Base-by-base conservation (phyloP, 192 early-diverging fungal genomes). In the Linderina pennispora region DNA sequence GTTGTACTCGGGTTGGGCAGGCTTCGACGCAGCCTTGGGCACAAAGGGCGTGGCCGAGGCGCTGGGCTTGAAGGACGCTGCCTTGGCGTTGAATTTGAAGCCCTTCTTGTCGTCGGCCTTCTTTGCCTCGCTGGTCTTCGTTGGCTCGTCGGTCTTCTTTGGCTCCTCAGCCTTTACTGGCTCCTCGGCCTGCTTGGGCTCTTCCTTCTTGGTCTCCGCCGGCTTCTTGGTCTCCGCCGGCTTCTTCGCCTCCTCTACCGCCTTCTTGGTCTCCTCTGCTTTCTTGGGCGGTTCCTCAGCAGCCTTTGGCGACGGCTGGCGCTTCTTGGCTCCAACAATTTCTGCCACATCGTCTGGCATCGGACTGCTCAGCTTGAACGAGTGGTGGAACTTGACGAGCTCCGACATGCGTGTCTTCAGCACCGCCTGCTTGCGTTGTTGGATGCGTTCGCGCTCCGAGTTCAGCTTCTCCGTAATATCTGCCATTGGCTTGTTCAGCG, bases 271-370 rank as follows among this genome's bases (percentile, higher is more conserved):
- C 40, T 28, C 28, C 28, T 31, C 11, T 8, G 28, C 28, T 8
- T 5, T 5, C 28, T 31, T 31, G 28, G 6, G 5, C 28, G 5
- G 6, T 8, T 5, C 28, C 28, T 8, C 6, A 11, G 28, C 6
- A 31, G 28, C 28, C 5, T 5, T 11, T 11, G 28, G 28, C 5
- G 28, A 31, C 6, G 28, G 28, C 28, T 31, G 6, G 45, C 41
- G 61, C 50, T 78, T 65, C 40, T 65, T 78, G 43, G 67, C 83
- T 1, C 81, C 67, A 35, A 92, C 55, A 23, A 94, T 85, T 36
- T 86, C 83, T 17, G 82, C 76, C 21, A 94, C 62, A 54, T 94
- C 91, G 19, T 79, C 72, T 0, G 91, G 91, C 48, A 91, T 81
- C 6, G 91, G 88, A 9, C 79, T 78, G 45, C 82, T 83, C 15